Percentiles rank a stretch among this genome's conserved stretches.
Conservation (phyloP, 2,329 filamentous ascomycete species). For the Pseudogymnoascus verrucosus region DNA sequence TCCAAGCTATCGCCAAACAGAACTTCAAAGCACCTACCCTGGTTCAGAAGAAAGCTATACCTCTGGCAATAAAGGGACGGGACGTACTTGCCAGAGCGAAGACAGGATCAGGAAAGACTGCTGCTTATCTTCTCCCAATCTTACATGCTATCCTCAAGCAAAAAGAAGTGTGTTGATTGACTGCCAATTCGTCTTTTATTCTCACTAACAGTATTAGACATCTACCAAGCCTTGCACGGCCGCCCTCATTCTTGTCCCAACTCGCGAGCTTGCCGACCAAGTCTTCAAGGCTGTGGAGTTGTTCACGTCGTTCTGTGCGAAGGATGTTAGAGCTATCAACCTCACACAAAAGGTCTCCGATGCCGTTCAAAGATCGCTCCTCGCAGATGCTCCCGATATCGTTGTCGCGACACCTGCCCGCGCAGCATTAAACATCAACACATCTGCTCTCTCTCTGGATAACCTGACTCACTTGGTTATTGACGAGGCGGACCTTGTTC, state of each 20-base stretch:
- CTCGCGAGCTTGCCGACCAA: constrained; percentile 88
- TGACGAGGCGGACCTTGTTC: constrained; percentile 87
- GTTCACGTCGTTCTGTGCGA: constrained; percentile 75
- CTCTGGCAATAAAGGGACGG: constrained; percentile 75
- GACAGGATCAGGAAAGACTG: constrained; percentile 94
- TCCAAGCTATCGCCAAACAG: constrained; percentile 79
- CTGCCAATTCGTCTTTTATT: not conserved
- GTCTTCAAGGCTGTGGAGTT: constrained; percentile 70
- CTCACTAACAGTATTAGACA: constrained; percentile 31
- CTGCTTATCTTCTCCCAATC: constrained; percentile 89
- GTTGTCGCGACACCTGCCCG: constrained; percentile 87
- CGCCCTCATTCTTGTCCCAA: constrained; percentile 86
- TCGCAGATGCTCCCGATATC: constrained; percentile 80
- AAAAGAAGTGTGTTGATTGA: constrained; percentile 49
- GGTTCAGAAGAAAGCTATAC: constrained; percentile 81
- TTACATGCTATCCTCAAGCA: constrained; percentile 73
- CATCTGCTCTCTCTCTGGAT: constrained; percentile 60
- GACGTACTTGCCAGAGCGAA: constrained; percentile 89
- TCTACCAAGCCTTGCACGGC: constrained; percentile 50
- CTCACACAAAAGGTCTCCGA: constrained; percentile 86
- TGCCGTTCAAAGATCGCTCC: constrained; percentile 75
- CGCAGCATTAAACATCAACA: constrained; percentile 70
- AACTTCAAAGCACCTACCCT: constrained; percentile 81
- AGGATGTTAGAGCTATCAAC: constrained; percentile 75
- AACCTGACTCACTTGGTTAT: constrained; percentile 69